A percentile compares a stretch with the other conserved stretches of the same genome.
Conservation (phyloP, 805 yeast genomes). For the Nakazawaea ishiwadae region DNA sequence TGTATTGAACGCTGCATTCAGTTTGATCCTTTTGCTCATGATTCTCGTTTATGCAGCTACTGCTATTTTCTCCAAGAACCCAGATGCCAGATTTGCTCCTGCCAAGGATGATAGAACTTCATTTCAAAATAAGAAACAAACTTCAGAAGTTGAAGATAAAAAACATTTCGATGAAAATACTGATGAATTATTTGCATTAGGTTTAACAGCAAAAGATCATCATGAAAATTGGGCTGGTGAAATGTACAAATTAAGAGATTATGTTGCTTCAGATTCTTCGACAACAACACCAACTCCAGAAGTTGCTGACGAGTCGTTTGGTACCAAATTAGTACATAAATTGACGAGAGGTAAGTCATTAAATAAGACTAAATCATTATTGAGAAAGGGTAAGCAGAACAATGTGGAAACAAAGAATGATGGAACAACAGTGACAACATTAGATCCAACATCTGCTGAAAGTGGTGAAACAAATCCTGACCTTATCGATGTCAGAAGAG, state of each 20-base stretch:
- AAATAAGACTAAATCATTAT: slow-evolving; percentile 12
- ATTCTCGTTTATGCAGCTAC: slow-evolving; percentile 62
- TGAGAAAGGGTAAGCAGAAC: slow-evolving; percentile 15
- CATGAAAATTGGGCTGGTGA: slow-evolving; percentile 69
- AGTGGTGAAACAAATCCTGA: slow-evolving; percentile 14
- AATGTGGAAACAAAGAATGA: slow-evolving; percentile 14
- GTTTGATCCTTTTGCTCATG: slow-evolving; percentile 65
- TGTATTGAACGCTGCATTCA: slow-evolving; percentile 83
- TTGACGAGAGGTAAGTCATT: slow-evolving; percentile 38
- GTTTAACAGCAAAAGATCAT: slow-evolving; percentile 80
- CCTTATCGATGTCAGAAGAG: slow-evolving; percentile 11
- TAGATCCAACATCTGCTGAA: slow-evolving; percentile 23
- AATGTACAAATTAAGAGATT: slow-evolving; percentile 44
- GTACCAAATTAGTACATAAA: slow-evolving; percentile 38
- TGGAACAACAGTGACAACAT: slow-evolving; percentile 10
- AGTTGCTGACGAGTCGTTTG: slow-evolving; percentile 30
- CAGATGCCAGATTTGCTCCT: slow-evolving; percentile 83
- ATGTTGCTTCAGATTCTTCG: slow-evolving; percentile 13
- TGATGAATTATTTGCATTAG: slow-evolving; percentile 58
- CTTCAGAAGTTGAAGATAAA: too few species aligned
- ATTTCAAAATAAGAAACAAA: slow-evolving; percentile 50
- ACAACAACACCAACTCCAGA: slow-evolving; percentile 24
- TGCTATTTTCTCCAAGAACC: slow-evolving; percentile 72
- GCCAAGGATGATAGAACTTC: slow-evolving; percentile 91
- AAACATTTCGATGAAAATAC: slow-evolving; percentile 20